These are phyloP conservation scores for Penicillium diatomitis DNA, from an alignment of 495 filamentous ascomycete genomes.

Conservation along the genomic window DNA sequence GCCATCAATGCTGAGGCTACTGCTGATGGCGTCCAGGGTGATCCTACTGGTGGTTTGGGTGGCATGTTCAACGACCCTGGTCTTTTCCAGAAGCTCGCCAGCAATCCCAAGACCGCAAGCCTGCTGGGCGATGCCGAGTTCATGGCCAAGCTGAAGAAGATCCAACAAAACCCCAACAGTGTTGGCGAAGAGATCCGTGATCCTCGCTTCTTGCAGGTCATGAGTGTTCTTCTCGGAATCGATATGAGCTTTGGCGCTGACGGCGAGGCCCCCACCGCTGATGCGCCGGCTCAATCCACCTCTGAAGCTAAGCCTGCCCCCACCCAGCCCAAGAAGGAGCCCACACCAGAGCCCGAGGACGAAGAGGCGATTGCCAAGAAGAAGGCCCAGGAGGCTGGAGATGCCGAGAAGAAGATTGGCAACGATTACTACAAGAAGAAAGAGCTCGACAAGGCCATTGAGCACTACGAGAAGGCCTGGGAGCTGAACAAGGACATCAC, in stretches of 20 bases:
- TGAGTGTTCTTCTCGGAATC: conserved; percentile 87
- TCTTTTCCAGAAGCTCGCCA: conserved; percentile 79
- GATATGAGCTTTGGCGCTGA: conserved; percentile 73
- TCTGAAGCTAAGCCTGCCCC: conserved; percentile 52
- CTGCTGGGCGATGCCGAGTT: conserved; percentile 78
- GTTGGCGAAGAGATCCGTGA: conserved; percentile 76
- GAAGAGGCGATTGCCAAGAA: conserved; percentile 75
- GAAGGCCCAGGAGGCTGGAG: conserved; percentile 86
- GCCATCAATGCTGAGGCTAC: conserved; percentile 76
- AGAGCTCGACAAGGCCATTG: conserved; percentile 86
- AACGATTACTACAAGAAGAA: conserved; percentile 98
- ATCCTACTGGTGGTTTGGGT: conserved; percentile 68
- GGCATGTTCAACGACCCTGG: conserved; percentile 90
- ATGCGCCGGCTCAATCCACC: conserved; percentile 69
- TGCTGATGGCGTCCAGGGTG: conserved; percentile 55
- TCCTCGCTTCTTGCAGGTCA: conserved; percentile 85
- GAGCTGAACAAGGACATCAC: conserved; percentile 90
- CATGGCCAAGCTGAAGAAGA: conserved; percentile 76
- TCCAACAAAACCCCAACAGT: conserved; percentile 71
- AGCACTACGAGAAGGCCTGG: conserved; percentile 95
- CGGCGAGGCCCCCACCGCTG: conserved; percentile 37
- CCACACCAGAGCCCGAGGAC: conserved; percentile 56
- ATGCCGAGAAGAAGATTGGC: conserved; percentile 88
- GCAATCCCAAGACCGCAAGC: conserved; percentile 84
- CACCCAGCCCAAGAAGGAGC: conserved; percentile 46